These are phyloP conservation scores for Stylonectria norvegica DNA, from an alignment of 2,329 filamentous ascomycete species.

Conservation along the genomic window DNA sequence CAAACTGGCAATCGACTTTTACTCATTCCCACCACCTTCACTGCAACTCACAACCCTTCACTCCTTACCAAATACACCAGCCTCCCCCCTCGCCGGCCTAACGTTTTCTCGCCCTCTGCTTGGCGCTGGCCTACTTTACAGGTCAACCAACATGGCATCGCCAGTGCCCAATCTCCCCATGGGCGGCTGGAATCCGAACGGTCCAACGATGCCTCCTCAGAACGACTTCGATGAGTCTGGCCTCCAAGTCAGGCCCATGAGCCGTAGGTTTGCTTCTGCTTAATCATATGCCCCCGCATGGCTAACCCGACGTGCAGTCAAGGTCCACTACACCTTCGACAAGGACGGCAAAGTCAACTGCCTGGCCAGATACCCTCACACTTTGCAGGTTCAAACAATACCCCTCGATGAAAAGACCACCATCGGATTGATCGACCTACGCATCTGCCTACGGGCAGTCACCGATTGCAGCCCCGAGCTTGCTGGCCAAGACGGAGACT, in stretches of 20 bases:
- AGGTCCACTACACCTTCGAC: slow-evolving; percentile 96
- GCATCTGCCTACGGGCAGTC: slow-evolving; percentile 82
- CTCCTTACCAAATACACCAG: slow-evolving; percentile 1
- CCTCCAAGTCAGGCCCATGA: slow-evolving; percentile 61
- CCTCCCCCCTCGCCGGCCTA: slow-evolving; percentile 3
- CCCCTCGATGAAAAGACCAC: slow-evolving; percentile 73
- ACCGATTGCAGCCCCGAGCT: slow-evolving; percentile 79
- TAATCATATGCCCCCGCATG: slow-evolving; percentile 4
- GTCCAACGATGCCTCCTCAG: slow-evolving; percentile 28
- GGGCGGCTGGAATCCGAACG: slow-evolving; percentile 31
- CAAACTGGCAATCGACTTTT: slow-evolving; percentile 6
- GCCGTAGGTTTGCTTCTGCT: slow-evolving; percentile 49
- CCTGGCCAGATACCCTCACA: slow-evolving; percentile 78
- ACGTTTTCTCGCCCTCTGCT: neutral
- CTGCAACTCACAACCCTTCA: slow-evolving; percentile 6
- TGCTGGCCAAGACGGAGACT: slow-evolving; percentile 66
- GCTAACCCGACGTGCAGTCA: slow-evolving; percentile 58
- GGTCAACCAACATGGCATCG: slow-evolving; percentile 37
- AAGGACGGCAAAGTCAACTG: slow-evolving; percentile 84
- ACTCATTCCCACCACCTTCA: slow-evolving; percentile 14
- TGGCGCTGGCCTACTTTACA: slow-evolving; percentile 21
- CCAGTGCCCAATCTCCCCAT: slow-evolving; percentile 33
- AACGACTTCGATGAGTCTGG: slow-evolving; percentile 43
- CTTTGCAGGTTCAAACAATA: slow-evolving; percentile 75
- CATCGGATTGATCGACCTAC: slow-evolving; percentile 85